Evolutionary conservation across 352 stramenopile genomes (phyloP).

Genomic region (Phytophthora nicotianae): DNA sequence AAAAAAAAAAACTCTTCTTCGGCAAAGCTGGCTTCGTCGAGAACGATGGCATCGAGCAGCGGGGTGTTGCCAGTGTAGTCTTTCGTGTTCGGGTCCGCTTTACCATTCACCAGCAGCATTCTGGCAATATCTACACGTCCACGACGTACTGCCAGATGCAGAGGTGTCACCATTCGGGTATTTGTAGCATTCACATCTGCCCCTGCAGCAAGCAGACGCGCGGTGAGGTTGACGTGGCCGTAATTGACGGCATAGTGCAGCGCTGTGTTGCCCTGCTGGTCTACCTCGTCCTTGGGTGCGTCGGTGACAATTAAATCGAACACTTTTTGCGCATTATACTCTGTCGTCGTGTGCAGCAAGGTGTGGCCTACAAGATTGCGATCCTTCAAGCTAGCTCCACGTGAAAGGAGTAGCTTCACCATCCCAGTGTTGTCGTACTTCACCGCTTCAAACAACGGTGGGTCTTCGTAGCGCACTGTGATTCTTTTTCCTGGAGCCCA

Average conservation of each 20-base stretch:
- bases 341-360: background rate
- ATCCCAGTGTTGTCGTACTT: slow-evolving; percentile 7
- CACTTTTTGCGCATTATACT: background rate
- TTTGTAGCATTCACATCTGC: background rate
- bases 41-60: slow-evolving; percentile 14
- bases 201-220: background rate
- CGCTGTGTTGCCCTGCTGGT: background rate
- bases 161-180: background rate
- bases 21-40: slow-evolving; percentile 4
- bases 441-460: background rate
- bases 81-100: slow-evolving; percentile 8
- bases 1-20: slow-evolving; percentile 17
- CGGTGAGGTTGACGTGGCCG: background rate
- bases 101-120: slow-evolving; percentile 1
- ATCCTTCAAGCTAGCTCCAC: slow-evolving; percentile 5
- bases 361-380: slow-evolving; percentile 4
- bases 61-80: slow-evolving; percentile 7
- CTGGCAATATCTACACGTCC: background rate
- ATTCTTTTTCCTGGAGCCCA: background rate
- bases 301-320: background rate
- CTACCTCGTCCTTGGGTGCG: background rate
- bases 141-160: slow-evolving; percentile 1
- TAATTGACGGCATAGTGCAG: background rate
- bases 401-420: slow-evolving; percentile 6
- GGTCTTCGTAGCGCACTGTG: background rate